Evolutionary conservation across 768 basidiomycete species (phyloP).

Genomic region (Hypsizygus marmoreus): DNA sequence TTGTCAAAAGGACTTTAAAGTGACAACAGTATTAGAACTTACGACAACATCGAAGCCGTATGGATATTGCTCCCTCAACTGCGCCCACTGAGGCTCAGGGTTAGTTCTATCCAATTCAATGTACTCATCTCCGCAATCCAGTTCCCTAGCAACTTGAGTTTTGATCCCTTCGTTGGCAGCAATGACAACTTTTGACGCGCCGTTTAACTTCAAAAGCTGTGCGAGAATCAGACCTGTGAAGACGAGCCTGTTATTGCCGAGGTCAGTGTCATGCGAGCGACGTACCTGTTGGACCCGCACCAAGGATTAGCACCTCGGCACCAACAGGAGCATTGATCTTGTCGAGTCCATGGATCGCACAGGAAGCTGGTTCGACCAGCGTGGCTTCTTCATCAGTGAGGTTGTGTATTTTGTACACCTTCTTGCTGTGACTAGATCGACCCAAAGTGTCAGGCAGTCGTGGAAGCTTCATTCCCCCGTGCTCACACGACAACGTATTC

Average conservation of each 20-base stretch:
- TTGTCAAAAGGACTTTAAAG: background rate
- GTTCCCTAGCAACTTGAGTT: constrained; percentile 70
- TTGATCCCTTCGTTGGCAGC: constrained; percentile 80
- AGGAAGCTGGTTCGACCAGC: constrained; percentile 75
- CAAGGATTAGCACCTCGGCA: constrained; percentile 70
- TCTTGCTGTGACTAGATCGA: constrained; percentile 66
- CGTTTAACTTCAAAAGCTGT: constrained; percentile 76
- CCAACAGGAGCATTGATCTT: constrained; percentile 70
- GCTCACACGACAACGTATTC: constrained; percentile 73
- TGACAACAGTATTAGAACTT: background rate
- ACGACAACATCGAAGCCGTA: constrained; percentile 80
- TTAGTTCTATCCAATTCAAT: constrained; percentile 69
- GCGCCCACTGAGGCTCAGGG: constrained; percentile 66
- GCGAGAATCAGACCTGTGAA: constrained; percentile 65
- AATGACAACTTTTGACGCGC: constrained; percentile 67
- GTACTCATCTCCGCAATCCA: constrained; percentile 73
- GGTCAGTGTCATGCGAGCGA: background rate
- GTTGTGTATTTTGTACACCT: constrained; percentile 75
- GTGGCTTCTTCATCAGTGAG: constrained; percentile 77
- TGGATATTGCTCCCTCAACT: constrained; percentile 70
- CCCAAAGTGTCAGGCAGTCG: too few relatives aligned
- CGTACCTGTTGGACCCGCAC: constrained; percentile 72
- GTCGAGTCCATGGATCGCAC: constrained; percentile 80
- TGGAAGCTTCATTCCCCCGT: too few relatives aligned
- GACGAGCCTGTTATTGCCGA: background rate